Evolutionary conservation across 495 filamentous ascomycete genomes (phyloP), one percentile per base, ranked within the genome.

Genomic region (Glutinoglossum americanum): DNA sequence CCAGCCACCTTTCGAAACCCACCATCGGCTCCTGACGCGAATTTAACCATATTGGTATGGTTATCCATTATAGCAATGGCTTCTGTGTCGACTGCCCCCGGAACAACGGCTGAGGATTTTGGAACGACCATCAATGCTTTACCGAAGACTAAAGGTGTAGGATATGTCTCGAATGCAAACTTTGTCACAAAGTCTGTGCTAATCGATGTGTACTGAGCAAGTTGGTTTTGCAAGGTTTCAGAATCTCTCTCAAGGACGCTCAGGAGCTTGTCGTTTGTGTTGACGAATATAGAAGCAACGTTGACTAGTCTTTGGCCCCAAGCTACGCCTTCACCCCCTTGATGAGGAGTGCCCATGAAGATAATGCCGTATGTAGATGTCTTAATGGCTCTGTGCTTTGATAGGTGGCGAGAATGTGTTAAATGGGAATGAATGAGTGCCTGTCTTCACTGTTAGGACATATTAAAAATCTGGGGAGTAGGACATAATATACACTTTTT

Each of bases 301-400:
- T 85, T 35, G 32, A 35, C 32, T 35, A 35, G 32, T 35, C 32
- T 35, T 35, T 35, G 71, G 2, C 83, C 87, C 85, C 85, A 90
- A 67, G 78, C 78, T 9, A 87, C 87, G 13, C 84, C 64, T 60
- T 86, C 82, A 3, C 85, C 79, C 0, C 87, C 87, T 45, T 78
- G 81, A 64, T 94, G 87, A 13, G 87, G 87, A 17, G 87, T 94
- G 19, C 87, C 87, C 33, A 94, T 73, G 64, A 94, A 94, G 27
- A 94, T 73, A 32, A 92, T 80, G 21, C 84, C 87, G 58, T 84
- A 92, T 0, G 87, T 90, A 2, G 85, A 88, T 11, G 89, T 81
- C 61, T 79, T 87, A 28, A 94, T 80, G 5, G 84, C 85, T 27
- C 87, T 78, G 6, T 84, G 73, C 60, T 87, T 79, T 63, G 85